These are phyloP conservation scores for Jasminum sambac DNA, from an alignment of 257 asterid species.

Conservation along the genomic window DNA sequence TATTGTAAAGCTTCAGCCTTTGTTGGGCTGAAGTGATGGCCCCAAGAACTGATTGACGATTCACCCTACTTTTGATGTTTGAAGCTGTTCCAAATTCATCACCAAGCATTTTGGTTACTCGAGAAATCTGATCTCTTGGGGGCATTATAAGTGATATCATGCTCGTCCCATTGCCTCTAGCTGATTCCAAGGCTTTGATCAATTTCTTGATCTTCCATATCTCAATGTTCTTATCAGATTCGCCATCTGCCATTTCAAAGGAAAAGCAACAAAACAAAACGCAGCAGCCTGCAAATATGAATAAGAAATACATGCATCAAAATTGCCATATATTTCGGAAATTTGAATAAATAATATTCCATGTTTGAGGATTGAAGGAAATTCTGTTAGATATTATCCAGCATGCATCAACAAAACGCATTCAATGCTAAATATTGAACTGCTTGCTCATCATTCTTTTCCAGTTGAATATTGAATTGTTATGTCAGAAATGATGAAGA, in stretches of 20 bases:
- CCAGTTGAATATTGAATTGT: neutral
- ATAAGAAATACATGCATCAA: neutral
- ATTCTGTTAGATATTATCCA: neutral
- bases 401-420: neutral
- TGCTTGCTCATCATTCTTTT: neutral
- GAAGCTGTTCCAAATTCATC: conserved; percentile 44
- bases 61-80: conserved; percentile 39
- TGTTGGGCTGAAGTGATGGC: conserved; percentile 45
- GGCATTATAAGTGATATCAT: conserved; percentile 45
- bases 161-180: conserved; percentile 45
- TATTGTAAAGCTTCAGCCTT: conserved; percentile 39
- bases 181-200: conserved; percentile 40
- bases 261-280: neutral
- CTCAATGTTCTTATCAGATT: conserved; percentile 37
- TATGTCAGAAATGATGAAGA: no score
- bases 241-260: conserved; percentile 30
- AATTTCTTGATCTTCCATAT: conserved; percentile 41
- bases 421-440: neutral
- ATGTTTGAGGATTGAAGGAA: neutral
- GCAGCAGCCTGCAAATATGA: neutral
- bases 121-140: conserved; percentile 39
- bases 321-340: neutral
- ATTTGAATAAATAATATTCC: neutral
- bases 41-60: conserved; percentile 41
- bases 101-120: conserved; percentile 43